Conservation (phyloP, 192 early-diverging fungal genomes). For the Coemansia sp. region DNA sequence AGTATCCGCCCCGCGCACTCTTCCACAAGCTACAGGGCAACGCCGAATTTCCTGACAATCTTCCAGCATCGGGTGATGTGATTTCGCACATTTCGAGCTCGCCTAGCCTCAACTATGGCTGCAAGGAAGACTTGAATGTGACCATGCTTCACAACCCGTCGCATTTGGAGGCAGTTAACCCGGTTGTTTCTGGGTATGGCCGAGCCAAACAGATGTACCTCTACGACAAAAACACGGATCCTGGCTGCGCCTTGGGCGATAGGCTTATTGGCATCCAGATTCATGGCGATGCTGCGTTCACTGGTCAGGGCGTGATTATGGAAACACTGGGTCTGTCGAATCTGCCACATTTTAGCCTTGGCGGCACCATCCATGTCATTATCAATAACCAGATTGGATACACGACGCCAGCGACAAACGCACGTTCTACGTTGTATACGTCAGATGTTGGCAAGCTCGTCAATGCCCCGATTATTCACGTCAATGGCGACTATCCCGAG, state of each 20-base stretch:
- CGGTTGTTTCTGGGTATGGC: constrained; percentile 93
- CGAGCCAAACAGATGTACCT: constrained; percentile 90
- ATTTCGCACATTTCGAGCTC: constrained; percentile 86
- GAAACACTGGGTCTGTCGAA: constrained; percentile 95
- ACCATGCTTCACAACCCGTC: constrained; percentile 96
- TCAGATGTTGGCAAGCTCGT: constrained; percentile 97
- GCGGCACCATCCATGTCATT: constrained; percentile 95
- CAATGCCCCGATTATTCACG: constrained; percentile 92
- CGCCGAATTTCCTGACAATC: constrained; percentile 77
- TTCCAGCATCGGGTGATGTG: constrained; percentile 87
- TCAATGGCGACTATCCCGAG: constrained; percentile 93
- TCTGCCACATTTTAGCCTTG: constrained; percentile 90
- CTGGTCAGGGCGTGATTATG: constrained; percentile 91
- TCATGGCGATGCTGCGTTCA: constrained; percentile 90
- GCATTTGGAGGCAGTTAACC: constrained; percentile 96
- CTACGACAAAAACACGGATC: constrained; percentile 62
- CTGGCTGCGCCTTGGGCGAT: constrained; percentile 86
- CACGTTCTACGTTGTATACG: constrained; percentile 86
- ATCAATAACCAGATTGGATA: constrained; percentile 98
- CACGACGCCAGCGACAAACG: constrained; percentile 94
- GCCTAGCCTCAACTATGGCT: constrained; percentile 72
- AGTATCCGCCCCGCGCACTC: constrained; percentile 75
- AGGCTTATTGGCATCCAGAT: constrained; percentile 91
- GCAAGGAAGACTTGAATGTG: constrained; percentile 63
- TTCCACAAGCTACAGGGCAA: constrained; percentile 96